Evolutionary conservation across 345 rosid genomes (phyloP).

Genomic region (Cardamine resedifolia): DNA sequence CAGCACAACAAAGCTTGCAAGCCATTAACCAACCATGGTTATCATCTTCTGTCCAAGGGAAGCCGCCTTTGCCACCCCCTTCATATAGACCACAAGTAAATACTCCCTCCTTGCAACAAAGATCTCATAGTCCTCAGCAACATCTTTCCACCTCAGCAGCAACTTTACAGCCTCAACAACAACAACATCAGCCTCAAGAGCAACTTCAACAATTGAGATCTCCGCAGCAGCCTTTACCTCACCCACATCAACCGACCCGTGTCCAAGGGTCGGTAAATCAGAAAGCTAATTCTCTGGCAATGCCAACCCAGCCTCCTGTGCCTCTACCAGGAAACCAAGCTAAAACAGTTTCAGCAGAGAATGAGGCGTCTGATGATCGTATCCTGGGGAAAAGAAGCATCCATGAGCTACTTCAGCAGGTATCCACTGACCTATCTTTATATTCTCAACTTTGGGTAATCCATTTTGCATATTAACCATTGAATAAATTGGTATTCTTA

Average conservation of each 20-base stretch:
- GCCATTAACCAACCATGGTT: slow-evolving; percentile 80
- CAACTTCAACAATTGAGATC: slow-evolving; percentile 56
- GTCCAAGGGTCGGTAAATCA: slow-evolving; percentile 46
- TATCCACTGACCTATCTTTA: slow-evolving; percentile 30
- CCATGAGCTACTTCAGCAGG: slow-evolving; percentile 86
- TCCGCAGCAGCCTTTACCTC: slow-evolving; percentile 55
- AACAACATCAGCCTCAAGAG: slow-evolving; percentile 59
- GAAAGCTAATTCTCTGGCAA: slow-evolving; percentile 55
- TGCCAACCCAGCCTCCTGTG: slow-evolving; percentile 44
- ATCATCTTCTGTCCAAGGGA: slow-evolving; percentile 74
- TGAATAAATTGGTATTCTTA: background rate
- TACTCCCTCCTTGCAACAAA: slow-evolving; percentile 69
- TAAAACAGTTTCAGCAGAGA: slow-evolving; percentile 52
- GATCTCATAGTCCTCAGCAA: slow-evolving; percentile 69
- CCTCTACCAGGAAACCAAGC: slow-evolving; percentile 47
- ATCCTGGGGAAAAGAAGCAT: slow-evolving; percentile 88
- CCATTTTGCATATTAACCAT: slow-evolving; percentile 5
- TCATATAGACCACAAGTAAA: slow-evolving; percentile 65
- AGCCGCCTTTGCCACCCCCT: slow-evolving; percentile 78
- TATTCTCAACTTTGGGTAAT: slow-evolving; percentile 10
- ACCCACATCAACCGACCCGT: slow-evolving; percentile 57
- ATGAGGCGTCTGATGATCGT: slow-evolving; percentile 57
- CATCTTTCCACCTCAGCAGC: slow-evolving; percentile 48
- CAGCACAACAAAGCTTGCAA: slow-evolving; percentile 62
- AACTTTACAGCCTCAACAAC: slow-evolving; percentile 56